Percentiles rank a stretch among this genome's conserved stretches.
These are phyloP conservation scores for Ganoderma multipileum DNA, from an alignment of 1,284 basidiomycete genomes.

Conservation along the genomic window DNA sequence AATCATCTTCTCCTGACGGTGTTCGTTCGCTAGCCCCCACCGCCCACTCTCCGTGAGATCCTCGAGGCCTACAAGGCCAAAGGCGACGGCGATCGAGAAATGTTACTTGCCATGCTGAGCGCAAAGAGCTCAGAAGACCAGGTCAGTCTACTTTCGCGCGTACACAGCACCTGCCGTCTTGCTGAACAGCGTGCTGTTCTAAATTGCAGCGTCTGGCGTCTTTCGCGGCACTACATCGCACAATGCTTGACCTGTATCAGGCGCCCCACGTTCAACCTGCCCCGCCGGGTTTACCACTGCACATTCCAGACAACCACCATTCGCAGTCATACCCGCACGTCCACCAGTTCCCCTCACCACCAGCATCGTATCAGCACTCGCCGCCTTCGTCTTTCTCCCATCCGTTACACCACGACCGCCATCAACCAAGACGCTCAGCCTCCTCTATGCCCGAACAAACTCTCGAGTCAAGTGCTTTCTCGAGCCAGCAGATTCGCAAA, in stretches of 20 bases:
- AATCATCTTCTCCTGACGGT: constrained; percentile 37
- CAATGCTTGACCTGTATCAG: constrained; percentile 70
- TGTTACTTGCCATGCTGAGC: constrained; percentile 86
- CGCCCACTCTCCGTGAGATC: constrained; percentile 84
- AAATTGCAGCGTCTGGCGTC: constrained; percentile 69
- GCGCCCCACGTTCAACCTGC: constrained; percentile 20
- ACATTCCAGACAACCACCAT: constrained; percentile 29
- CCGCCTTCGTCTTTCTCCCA: constrained; percentile 27
- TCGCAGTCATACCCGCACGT: constrained; percentile 28
- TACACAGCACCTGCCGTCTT: constrained; percentile 14
- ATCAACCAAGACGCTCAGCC: constrained; percentile 30
- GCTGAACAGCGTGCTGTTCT: background rate
- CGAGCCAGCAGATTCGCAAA: constrained; percentile 35
- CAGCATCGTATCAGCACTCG: constrained; percentile 38
- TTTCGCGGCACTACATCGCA: constrained; percentile 68
- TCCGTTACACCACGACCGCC: constrained; percentile 27
- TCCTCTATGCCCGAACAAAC: constrained; percentile 24
- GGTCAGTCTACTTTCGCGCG: constrained; percentile 46
- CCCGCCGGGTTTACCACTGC: constrained; percentile 29
- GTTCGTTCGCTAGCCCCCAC: constrained; percentile 56
- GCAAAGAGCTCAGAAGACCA: constrained; percentile 92
- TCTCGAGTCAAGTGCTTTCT: constrained; percentile 17
- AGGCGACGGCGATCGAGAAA: constrained; percentile 89
- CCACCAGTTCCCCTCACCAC: constrained; percentile 39
- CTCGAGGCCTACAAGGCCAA: constrained; percentile 82